A percentile compares a stretch with the other conserved stretches of the same genome.
Evolutionary conservation across 1,284 basidiomycete genomes (phyloP).

Genomic region (Sanguinoderma infundibulare): DNA sequence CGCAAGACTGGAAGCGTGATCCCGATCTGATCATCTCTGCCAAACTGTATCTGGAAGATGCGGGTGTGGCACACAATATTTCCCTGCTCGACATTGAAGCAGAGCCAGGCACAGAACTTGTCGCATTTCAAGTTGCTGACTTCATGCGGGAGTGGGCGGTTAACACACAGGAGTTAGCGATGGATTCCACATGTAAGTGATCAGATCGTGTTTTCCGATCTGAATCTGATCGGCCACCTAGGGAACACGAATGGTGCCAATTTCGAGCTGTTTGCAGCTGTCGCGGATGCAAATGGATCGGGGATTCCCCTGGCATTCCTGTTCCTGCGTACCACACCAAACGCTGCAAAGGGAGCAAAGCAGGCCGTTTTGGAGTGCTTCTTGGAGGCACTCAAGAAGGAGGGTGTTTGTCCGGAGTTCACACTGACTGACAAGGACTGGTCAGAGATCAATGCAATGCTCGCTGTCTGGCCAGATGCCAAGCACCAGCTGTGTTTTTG

Average conservation of each 20-base stretch:
- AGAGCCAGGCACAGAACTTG: too few species aligned
- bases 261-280: slow-evolving; percentile 20
- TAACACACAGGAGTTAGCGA: too few species aligned
- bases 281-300: slow-evolving; percentile 21
- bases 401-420: slow-evolving; percentile 18
- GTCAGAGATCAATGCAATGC: slow-evolving; percentile 27
- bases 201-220: not conserved
- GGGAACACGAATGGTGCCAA: slow-evolving; percentile 22
- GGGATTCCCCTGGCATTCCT: slow-evolving; percentile 22
- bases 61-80: too few species aligned
- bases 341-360: slow-evolving; percentile 13
- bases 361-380: slow-evolving; percentile 10
- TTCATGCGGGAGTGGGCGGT: too few species aligned
- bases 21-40: too few species aligned
- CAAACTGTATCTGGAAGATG: too few species aligned
- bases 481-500: slow-evolving; percentile 28
- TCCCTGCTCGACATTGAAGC: too few species aligned
- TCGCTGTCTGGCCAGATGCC: slow-evolving; percentile 11
- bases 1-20: too few species aligned
- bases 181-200: slow-evolving; percentile 24
- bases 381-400: slow-evolving; percentile 9
- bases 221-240: not conserved
- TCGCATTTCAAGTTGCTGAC: too few species aligned
- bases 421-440: slow-evolving; percentile 25
- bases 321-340: slow-evolving; percentile 9